Evolutionary conservation across 2,329 filamentous ascomycete species (phyloP).

Genomic region (Passalora sequoiae): DNA sequence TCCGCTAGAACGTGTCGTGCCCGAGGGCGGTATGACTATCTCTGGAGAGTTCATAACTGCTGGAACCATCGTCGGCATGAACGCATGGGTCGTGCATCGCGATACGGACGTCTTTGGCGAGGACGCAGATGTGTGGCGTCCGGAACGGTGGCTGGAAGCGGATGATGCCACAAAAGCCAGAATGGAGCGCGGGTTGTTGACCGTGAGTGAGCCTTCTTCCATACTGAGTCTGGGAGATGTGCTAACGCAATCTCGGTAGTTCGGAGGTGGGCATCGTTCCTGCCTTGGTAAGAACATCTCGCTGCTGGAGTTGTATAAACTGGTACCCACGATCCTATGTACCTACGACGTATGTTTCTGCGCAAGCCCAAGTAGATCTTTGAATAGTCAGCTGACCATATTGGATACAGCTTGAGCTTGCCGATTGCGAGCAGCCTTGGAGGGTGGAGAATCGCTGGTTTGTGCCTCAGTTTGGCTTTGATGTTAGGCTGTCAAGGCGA

Average conservation of each 20-base stretch:
- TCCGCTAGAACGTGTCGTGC: conserved; percentile 23
- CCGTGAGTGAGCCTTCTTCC: neutral
- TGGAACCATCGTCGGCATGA: conserved; percentile 42
- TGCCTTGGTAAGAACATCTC: conserved; percentile 33
- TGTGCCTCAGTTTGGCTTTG: neutral
- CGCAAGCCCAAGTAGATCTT: no score
- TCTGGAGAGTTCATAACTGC: conserved; percentile 30
- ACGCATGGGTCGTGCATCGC: conserved; percentile 42
- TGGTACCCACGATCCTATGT: conserved; percentile 1
- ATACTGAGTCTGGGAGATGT: conserved; percentile 15
- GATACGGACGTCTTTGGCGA: conserved; percentile 37
- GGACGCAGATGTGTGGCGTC: conserved; percentile 34
- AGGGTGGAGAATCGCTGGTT: neutral
- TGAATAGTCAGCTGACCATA: neutral
- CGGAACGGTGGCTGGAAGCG: conserved; percentile 43
- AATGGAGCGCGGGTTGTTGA: no score
- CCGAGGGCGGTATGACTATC: conserved; percentile 17
- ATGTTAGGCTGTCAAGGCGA: neutral
- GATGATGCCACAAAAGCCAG: neutral
- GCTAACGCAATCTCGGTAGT: conserved; percentile 12
- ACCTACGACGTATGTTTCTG: neutral
- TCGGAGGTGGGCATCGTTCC: conserved; percentile 33
- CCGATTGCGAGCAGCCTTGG: neutral
- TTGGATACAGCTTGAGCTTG: neutral
- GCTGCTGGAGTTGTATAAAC: neutral